These are phyloP conservation scores for Phytophthora cactorum DNA, from an alignment of 352 stramenopile genomes.

Conservation along the genomic window DNA sequence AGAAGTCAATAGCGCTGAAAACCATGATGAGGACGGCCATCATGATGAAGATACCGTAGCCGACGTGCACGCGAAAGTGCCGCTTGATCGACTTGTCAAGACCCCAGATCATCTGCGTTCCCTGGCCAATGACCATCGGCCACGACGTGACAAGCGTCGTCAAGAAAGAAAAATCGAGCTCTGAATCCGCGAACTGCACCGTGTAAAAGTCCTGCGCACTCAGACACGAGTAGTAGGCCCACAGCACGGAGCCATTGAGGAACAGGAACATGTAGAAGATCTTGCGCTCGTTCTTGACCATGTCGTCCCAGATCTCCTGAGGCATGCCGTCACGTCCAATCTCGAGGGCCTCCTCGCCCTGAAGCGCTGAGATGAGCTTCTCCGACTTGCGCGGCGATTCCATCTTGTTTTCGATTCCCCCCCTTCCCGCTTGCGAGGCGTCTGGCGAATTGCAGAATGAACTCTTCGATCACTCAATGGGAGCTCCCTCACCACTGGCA, in stretches of 20 bases:
- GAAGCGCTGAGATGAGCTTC: too few relatives aligned
- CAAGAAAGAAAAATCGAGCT: conserved; percentile 44
- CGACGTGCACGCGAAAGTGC: conserved; percentile 34
- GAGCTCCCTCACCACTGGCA: too few relatives aligned
- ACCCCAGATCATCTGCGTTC: conserved; percentile 58
- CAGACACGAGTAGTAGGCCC: conserved; percentile 78
- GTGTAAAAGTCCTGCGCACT: conserved; percentile 70
- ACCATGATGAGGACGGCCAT: conserved; percentile 37
- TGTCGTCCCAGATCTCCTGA: conserved; percentile 62
- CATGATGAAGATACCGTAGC: conserved; percentile 55
- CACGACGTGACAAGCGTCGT: conserved; percentile 42
- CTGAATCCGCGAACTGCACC: conserved; percentile 48
- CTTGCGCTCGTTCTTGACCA: conserved; percentile 48
- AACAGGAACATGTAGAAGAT: conserved; percentile 77
- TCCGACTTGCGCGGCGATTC: too few relatives aligned
- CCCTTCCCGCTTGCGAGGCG: too few relatives aligned
- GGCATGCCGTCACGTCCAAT: conserved; percentile 42
- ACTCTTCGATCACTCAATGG: too few relatives aligned
- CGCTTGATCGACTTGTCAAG: conserved; percentile 60
- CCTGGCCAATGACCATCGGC: neutral
- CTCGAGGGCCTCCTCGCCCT: too few relatives aligned
- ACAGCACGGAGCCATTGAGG: conserved; percentile 70
- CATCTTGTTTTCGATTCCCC: too few relatives aligned
- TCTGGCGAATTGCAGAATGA: too few relatives aligned
- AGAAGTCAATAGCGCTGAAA: too few relatives aligned